These are phyloP conservation scores for Debaryomyces castellii DNA, from an alignment of 805 yeast species.

Conservation along the genomic window DNA sequence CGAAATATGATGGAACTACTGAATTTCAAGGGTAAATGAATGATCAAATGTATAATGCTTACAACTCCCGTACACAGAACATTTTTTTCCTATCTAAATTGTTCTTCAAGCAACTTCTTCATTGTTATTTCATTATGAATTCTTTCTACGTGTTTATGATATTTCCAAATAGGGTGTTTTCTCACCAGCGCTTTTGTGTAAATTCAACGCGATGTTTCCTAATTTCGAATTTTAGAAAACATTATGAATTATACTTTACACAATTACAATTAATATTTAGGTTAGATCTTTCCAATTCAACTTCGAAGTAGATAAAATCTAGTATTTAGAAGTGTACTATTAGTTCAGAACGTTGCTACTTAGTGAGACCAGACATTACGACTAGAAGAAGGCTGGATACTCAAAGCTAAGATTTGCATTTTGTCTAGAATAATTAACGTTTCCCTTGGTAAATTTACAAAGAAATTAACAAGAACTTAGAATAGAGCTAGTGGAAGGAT, in stretches of 20 bases:
- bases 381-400: neutral
- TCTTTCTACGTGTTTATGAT: conserved; percentile 1
- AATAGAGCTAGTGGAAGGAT: neutral
- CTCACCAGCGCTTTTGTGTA: conserved; percentile 5
- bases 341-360: neutral
- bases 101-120: neutral
- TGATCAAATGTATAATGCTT: neutral
- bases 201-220: conserved; percentile 9
- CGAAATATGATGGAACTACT: neutral
- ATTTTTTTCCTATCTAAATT: neutral
- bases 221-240: conserved; percentile 7
- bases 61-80: neutral
- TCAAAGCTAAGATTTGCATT: neutral
- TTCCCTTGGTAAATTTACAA: neutral
- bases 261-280: conserved; percentile 2
- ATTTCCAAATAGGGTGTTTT: conserved; percentile 2
- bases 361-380: neutral
- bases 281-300: neutral
- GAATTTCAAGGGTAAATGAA: neutral
- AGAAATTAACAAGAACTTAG: no score
- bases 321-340: neutral
- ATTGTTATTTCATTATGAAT: neutral
- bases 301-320: neutral
- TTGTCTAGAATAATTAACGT: neutral
- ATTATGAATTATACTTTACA: conserved; percentile 5